Conservation (phyloP, 2,329 filamentous ascomycete genomes). For the Berkeleyomyces basicola region DNA sequence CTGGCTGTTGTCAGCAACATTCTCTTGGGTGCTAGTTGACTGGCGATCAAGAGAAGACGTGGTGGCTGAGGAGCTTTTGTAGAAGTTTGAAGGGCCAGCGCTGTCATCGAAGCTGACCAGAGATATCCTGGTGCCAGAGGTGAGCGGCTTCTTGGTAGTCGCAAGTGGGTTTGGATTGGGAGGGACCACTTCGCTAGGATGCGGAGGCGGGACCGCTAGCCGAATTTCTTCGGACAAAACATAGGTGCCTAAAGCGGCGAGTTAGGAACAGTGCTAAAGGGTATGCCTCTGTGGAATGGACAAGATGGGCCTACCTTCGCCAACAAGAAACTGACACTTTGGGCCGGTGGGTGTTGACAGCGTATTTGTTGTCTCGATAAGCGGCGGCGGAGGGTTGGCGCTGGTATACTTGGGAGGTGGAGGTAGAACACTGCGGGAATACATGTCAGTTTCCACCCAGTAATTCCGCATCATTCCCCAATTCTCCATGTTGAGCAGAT, state of each 20-base stretch:
- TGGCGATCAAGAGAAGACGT: conserved; percentile 29
- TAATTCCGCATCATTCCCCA: conserved; percentile 11
- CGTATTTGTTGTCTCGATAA: conserved; percentile 90
- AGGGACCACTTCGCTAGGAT: conserved; percentile 81
- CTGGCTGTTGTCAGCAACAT: conserved; percentile 38
- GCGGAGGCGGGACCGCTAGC: conserved; percentile 83
- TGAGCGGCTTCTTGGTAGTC: conserved; percentile 70
- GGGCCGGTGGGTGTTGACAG: conserved; percentile 63
- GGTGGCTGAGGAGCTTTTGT: conserved; percentile 35
- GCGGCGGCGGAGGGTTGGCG: conserved; percentile 40
- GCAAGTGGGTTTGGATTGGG: conserved; percentile 81
- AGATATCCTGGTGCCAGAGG: conserved; percentile 68
- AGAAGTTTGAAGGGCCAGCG: conserved; percentile 35
- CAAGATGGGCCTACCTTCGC: conserved; percentile 51
- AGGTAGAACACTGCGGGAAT: conserved; percentile 51
- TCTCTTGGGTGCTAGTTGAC: conserved; percentile 40
- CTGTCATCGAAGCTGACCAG: conserved; percentile 55
- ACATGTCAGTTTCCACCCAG: conserved; percentile 11
- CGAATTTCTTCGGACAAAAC: conserved; percentile 78
- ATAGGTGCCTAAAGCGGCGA: conserved; percentile 52
- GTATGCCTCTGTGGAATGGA: background rate
- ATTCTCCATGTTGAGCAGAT: conserved; percentile 5
- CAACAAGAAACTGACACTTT: conserved; percentile 80
- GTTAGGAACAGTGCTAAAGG: background rate
- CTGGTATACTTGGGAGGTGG: conserved; percentile 73